phyloP scores from a whole-genome alignment of 306 rosid genomes.

The Hylodesmum podocarpum region DNA sequence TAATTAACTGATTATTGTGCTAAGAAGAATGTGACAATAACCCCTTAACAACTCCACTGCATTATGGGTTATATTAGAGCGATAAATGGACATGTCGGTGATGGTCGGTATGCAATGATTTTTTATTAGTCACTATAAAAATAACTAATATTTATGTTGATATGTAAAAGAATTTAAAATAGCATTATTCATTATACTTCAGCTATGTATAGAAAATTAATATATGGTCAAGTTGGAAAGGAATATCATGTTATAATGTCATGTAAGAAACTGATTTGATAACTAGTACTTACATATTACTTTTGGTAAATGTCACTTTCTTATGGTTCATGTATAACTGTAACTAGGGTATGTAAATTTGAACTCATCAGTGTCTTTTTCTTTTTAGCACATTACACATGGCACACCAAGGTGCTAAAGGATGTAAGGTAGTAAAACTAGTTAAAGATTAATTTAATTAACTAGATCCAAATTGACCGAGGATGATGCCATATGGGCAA shows the following conservation, averaged over 20 bases:
- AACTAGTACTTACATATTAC: not conserved
- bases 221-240: not conserved
- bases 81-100: not conserved
- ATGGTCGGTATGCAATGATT: not conserved
- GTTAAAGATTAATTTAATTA: not conserved
- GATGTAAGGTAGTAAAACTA: not conserved
- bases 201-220: not conserved
- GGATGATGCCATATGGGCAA: not conserved
- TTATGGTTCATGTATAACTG: not conserved
- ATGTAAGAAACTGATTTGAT: not conserved
- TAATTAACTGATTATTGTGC: not conserved
- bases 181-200: not conserved
- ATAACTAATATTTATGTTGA: not conserved
- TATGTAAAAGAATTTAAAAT: not conserved
- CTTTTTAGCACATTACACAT: not conserved
- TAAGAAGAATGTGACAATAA: constrained; percentile 10
- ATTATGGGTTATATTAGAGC: not conserved
- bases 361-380: not conserved
- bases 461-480: not conserved
- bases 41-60: constrained; percentile 17
- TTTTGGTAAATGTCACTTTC: not conserved
- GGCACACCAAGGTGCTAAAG: not conserved
- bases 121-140: not conserved
- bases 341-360: not conserved
- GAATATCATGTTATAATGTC: not conserved